Evolutionary conservation across 2,329 filamentous ascomycete species (phyloP), one percentile per base, ranked within the genome.

Genomic region (Chaetomium olivaceum): DNA sequence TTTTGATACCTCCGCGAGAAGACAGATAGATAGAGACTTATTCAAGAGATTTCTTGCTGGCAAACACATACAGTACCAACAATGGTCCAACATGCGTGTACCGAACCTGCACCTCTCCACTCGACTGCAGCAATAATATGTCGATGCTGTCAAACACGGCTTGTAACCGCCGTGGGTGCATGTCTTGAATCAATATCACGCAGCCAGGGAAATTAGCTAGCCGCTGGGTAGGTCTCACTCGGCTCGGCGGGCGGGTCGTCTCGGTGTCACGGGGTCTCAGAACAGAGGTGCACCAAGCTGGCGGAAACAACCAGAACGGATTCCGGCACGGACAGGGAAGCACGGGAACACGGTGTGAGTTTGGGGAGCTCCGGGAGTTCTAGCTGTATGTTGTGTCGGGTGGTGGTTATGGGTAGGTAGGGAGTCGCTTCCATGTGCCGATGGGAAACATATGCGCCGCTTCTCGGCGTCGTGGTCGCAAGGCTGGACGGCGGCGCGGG

Each of bases 151-250:
- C 6, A 4, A 4, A 48, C 9, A 11, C 25, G 50, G 16, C 16
- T n/a, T 11, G 25, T 56, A 59, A 11, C 62, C 62, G 62, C 62
- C 56, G 46, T 7, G 29, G 31, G 31, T 52, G 55, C 61, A 63
- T 58, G 55, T 27, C 11, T 51, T 9, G 43, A 39, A 19, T 43
- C 55, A 33, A 58, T 63, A 59, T 58, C 56, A 63, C 62, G 62
- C 16, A 14, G 16, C 31, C 27, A 4, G 56, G 27, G 46, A 63
- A 63, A 63, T 59, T 43, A 54, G 19, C 36, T 63, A 63, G 36
- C 55, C 62, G 62, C 62, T 54, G 21, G 21, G 23, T 12, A 43
- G 12, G 31, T 63, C 25, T 57, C 61, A 16, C 52, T 54, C 29
- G 21, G 59, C 21, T 55, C 5, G 39, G 39, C 16, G 39, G 50